These are phyloP conservation scores for Thymus quinquecostatus DNA, from an alignment of 257 asterid species.

Conservation along the genomic window DNA sequence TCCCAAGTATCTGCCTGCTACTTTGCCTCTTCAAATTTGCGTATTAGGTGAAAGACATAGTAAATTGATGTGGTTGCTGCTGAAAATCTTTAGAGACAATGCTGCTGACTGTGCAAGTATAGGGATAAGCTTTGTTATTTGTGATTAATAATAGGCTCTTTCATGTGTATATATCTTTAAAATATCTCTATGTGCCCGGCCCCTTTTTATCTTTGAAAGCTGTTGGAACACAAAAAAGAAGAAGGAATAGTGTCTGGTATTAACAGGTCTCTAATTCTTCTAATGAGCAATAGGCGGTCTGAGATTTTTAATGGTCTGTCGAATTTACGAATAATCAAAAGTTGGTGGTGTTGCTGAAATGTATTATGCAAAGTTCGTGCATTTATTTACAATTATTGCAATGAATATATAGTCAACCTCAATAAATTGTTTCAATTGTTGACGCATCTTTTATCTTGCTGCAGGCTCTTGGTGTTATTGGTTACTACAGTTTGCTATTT, in stretches of 20 bases:
- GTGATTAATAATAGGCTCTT: slow-evolving; percentile 4
- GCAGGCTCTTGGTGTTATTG: slow-evolving; percentile 74
- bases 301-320: no score
- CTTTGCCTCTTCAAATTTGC: not conserved
- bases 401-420: not conserved
- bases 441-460: slow-evolving; percentile 22
- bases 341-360: no score
- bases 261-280: no score
- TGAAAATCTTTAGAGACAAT: not conserved
- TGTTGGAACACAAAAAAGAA: no score
- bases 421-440: slow-evolving; percentile 1
- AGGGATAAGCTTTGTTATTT: no score
- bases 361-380: no score
- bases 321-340: no score
- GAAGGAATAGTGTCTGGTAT: no score
- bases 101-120: not conserved
- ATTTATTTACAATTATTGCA: no score
- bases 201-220: not conserved
- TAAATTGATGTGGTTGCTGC: slow-evolving; percentile 5
- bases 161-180: slow-evolving; percentile 1
- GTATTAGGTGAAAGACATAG: slow-evolving; percentile 4
- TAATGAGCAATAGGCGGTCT: no score
- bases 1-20: not conserved
- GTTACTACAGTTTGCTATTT: slow-evolving; percentile 60
- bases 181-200: not conserved